Conservation (phyloP, 768 basidiomycete species). For the Phaffia australis region DNA sequence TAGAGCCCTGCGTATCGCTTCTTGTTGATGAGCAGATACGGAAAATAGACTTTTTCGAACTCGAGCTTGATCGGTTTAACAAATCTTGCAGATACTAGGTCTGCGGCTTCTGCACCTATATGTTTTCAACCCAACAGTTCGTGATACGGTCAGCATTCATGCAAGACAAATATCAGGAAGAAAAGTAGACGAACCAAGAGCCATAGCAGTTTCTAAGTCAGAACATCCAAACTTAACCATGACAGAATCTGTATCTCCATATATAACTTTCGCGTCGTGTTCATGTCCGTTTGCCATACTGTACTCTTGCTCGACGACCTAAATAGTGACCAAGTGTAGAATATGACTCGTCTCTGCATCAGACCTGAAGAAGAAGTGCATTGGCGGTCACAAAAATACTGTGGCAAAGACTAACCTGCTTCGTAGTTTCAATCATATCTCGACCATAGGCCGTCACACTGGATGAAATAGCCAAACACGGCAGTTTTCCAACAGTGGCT, state of each 20-base stretch:
- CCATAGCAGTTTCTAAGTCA: conserved; percentile 79
- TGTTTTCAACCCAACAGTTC: conserved; percentile 11
- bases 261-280: conserved; percentile 87
- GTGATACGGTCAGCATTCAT: neutral
- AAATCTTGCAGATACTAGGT: conserved; percentile 80
- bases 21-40: conserved; percentile 94
- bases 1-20: conserved; percentile 97
- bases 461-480: conserved; percentile 90
- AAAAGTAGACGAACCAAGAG: conserved; percentile 51
- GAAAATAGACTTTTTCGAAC: conserved; percentile 98
- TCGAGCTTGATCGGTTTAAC: conserved; percentile 94
- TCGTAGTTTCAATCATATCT: conserved; percentile 97
- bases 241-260: conserved; percentile 98
- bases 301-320: conserved; percentile 86
- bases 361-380: neutral
- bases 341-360: neutral
- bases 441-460: conserved; percentile 92
- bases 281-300: conserved; percentile 70
- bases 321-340: neutral
- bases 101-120: conserved; percentile 80
- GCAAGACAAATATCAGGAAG: neutral
- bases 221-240: conserved; percentile 94
- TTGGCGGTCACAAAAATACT: neutral
- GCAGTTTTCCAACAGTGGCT: conserved; percentile 90
- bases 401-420: conserved; percentile 48